phyloP scores from a whole-genome alignment of 768 basidiomycete genomes.

The Phlebiopsis gigantea region DNA sequence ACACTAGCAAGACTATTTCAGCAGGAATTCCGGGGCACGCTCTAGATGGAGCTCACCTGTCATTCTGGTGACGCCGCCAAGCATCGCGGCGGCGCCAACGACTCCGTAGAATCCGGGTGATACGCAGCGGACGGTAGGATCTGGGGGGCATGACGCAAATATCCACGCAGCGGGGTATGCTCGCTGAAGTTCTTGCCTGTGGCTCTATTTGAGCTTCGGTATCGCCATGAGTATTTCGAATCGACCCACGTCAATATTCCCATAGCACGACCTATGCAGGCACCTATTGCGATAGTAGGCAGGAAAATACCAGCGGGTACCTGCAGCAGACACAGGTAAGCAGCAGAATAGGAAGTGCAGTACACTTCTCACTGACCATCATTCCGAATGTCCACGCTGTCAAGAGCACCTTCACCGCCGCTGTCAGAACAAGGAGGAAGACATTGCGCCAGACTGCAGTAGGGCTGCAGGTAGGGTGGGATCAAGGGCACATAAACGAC shows the following conservation, averaged over 20 bases:
- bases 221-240: background rate
- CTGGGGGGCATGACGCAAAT: constrained; percentile 68
- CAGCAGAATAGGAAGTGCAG: background rate
- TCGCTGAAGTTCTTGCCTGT: constrained; percentile 61
- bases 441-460: constrained; percentile 64
- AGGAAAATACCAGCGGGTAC: constrained; percentile 74
- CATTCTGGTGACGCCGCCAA: constrained; percentile 74
- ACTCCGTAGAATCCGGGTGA: constrained; percentile 77
- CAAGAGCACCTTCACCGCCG: constrained; percentile 51
- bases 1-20: constrained; percentile 39
- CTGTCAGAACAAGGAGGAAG: constrained; percentile 60
- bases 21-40: background rate
- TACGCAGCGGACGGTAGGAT: constrained; percentile 61
- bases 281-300: constrained; percentile 71
- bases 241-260: constrained; percentile 57
- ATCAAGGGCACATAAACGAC: background rate
- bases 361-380: constrained; percentile 41
- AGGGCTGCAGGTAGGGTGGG: constrained; percentile 40
- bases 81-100: constrained; percentile 70
- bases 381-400: constrained; percentile 80
- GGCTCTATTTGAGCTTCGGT: background rate
- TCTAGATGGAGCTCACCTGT: constrained; percentile 42
- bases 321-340: constrained; percentile 29
- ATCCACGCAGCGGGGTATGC: constrained; percentile 66
- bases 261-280: constrained; percentile 65